Base-by-base conservation (phyloP, 768 basidiomycete species). In the Phlebiopsis flavidoalba region DNA sequence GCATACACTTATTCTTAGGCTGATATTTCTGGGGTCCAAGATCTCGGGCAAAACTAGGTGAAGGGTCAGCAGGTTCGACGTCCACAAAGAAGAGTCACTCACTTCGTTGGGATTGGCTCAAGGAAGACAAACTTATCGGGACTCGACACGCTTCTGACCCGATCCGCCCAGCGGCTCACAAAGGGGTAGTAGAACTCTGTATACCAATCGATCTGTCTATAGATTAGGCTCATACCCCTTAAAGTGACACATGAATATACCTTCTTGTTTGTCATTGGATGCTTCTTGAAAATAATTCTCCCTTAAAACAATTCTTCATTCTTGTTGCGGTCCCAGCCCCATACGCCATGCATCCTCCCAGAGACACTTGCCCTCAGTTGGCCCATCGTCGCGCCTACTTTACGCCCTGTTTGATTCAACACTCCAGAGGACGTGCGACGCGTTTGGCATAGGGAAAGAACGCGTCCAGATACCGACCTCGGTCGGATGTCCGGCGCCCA, bases 91-190 rank as follows among this genome's bases (percentile, higher is more conserved):
- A n/a, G 11, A 15, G 59, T 2, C 17, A 64, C 69, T 3, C 45
- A 93, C 93, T 78, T 99, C 96, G 66, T 99, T 99, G 97, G 96
- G 63, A 99, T 89, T 17, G 88, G 82, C 66, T 96, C 96, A 0
- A 87, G 79, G 64, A 96, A 91, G 0, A 88, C 72, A 57, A 90
- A 74, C 66, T 87, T 88, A 5, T 83, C 78, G 4, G 73, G 74
- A 1, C 80, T 74, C 5, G 79, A 74, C 8, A 77, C 75, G 19
- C 69, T 69, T 37, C 82, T 79, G 11, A 93, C 82, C 31, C 84
- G 75, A 48, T 81, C 76, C 12, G 82, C 80, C 89, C 93, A 95
- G 46, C 76, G 75, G 58, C 80, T 78, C 60, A 89, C 68, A 68
- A 95, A 87, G 0, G 92, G 91, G 70, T 80, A 91, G 73, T 91